phyloP scores from a whole-genome alignment of 768 basidiomycete species.

The Hortiboletus flavorubellus region DNA sequence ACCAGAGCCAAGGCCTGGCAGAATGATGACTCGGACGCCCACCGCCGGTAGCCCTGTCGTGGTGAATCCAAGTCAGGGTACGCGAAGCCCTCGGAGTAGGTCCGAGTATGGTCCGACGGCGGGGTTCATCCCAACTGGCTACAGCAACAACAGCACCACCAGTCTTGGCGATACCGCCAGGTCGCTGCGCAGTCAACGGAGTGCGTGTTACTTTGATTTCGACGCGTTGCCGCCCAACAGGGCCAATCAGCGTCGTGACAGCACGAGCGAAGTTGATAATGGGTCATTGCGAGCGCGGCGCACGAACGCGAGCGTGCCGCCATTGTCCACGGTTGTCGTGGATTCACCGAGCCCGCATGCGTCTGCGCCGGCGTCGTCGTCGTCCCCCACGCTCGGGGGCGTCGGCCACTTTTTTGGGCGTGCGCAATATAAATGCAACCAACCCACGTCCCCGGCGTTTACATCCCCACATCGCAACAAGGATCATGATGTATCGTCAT shows the following conservation, averaged over 20 bases:
- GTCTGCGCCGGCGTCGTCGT: neutral
- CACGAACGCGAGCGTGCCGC: neutral
- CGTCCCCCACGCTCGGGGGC: conserved; percentile 1
- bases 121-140: conserved; percentile 26
- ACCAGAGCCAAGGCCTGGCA: neutral
- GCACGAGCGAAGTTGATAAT: neutral
- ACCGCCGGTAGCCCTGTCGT: neutral
- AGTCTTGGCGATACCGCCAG: conserved; percentile 7
- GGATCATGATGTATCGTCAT: neutral
- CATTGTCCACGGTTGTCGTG: neutral
- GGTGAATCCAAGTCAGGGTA: conserved; percentile 1
- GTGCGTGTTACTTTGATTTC: conserved; percentile 26
- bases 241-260: neutral
- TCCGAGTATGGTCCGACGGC: conserved; percentile 27
- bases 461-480: neutral
- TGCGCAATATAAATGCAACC: conserved; percentile 31
- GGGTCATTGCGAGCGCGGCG: neutral
- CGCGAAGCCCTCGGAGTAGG: neutral
- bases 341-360: neutral
- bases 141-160: conserved; percentile 1
- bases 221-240: conserved; percentile 20
- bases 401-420: conserved; percentile 18
- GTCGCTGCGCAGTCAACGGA: conserved; percentile 17
- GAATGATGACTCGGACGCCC: neutral
- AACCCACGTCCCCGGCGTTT: conserved; percentile 2